Evolutionary conservation across 2,329 filamentous ascomycete species (phyloP), one percentile per base, ranked within the genome.

Genomic region (Colletotrichum abscissum): DNA sequence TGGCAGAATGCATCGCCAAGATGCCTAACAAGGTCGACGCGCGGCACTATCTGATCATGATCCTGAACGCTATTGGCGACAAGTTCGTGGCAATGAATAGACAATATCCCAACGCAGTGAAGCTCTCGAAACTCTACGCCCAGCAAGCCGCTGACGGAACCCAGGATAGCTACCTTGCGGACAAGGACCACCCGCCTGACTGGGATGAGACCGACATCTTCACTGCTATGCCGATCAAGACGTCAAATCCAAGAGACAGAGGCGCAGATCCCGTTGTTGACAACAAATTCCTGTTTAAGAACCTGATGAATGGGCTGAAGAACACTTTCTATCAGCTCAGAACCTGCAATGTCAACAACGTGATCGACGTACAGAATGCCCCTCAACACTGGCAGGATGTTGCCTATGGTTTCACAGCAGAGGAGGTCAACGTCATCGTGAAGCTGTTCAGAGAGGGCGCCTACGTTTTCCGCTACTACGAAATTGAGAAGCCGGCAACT

Each of bases 151-250:
- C 91, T 2, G 88, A 88, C 11, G 84, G 83, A 38, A 81, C 87
- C 0, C 85, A 90, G 0, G 97, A 98, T 76, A 93, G 93, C 59
- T 97, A 95, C 78, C 90, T 98, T 67, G 94, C 95, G 1, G 94
- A 97, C 68, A 92, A 93, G 80, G 92, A 96, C 38, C 86, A 90
- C 35, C 91, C 91, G 5, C 97, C 97, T 0, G 95, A 98, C 75
- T 99, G 97, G 95, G 97, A 99, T 78, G 95, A 98, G 82, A 96
- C 97, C 54, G 97, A 99, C 82, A 98, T 99, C 60, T 99, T 98
- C 84, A 94, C 91, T 57, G 97, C 97, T 2, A 97, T 96, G 79
- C 97, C 97, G 0, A 98, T 99, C 84, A 98, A 97, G 84, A 97
- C 95, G 0, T 94, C 94, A 0, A 98, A 97, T 78, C 94, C 95